These are phyloP conservation scores for Pyricularia sp. DNA, from an alignment of 2,329 filamentous ascomycete genomes.

Conservation along the genomic window DNA sequence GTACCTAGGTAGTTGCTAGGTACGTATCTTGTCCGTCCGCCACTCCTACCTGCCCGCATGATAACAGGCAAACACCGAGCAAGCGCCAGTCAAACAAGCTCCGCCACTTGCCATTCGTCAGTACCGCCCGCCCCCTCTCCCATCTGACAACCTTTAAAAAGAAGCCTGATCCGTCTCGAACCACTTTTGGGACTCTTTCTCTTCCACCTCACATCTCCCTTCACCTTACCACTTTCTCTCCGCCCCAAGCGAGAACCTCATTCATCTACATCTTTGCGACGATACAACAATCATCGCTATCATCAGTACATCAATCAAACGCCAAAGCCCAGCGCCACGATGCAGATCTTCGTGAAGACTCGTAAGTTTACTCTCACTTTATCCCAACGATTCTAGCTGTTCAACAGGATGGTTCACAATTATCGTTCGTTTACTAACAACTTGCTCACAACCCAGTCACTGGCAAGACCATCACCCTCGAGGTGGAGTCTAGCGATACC, in stretches of 20 bases:
- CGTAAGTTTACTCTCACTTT: slow-evolving; percentile 43
- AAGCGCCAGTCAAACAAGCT: background rate
- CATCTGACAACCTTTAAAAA: slow-evolving; percentile 1
- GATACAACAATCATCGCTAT: slow-evolving; percentile 7
- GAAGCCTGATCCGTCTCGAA: background rate
- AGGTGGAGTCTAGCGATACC: slow-evolving; percentile 75
- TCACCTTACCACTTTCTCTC: slow-evolving; percentile 12
- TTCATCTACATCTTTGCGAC: slow-evolving; percentile 7
- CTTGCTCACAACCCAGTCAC: slow-evolving; percentile 41
- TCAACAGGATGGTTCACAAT: background rate
- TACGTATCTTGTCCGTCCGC: background rate
- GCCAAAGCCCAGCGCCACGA: slow-evolving; percentile 27
- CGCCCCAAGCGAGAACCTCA: slow-evolving; percentile 11
- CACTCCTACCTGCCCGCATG: background rate
- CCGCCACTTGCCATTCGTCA: slow-evolving; percentile 4
- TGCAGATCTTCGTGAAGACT: slow-evolving; percentile 99
- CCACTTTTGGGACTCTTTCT: slow-evolving; percentile 6
- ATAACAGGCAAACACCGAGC: background rate
- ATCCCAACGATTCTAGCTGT: slow-evolving; percentile 4
- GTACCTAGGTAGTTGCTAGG: too few species aligned
- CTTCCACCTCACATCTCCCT: slow-evolving; percentile 11
- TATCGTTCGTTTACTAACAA: slow-evolving; percentile 26
- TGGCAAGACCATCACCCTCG: slow-evolving; percentile 76
- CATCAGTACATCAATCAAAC: slow-evolving; percentile 5
- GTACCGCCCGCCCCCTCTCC: background rate